Evolutionary conservation across 768 basidiomycete genomes (phyloP), one percentile per base, ranked within the genome.

Genomic region (Trametes meyenii): DNA sequence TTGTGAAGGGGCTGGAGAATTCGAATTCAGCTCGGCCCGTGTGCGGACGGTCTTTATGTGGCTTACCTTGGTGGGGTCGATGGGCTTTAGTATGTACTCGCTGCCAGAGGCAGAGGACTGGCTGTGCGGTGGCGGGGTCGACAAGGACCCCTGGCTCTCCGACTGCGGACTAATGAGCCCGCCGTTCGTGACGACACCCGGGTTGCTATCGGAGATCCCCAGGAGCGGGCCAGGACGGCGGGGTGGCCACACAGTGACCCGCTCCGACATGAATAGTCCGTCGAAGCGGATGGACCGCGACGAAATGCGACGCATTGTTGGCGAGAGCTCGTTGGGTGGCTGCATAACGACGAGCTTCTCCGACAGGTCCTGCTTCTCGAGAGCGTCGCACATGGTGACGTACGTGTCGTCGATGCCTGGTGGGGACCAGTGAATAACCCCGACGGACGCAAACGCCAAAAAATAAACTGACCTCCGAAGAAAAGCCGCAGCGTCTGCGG

Each of bases 401-500:
- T 61, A 61, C 36, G 49, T 44, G 49, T 50, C 50, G 50, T 54
- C 51, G 26, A 59, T 29, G 33, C 50, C 60, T 63, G 50, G 14
- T 44, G 21, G 35, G 36, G n/a, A 5, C 17, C 36, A 55, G 16
- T 58, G 29, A 46, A 50, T 50, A 21, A 38, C n/a, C n/a, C 2
- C 14, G 11, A 21, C 40, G 36, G 10, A 14, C 45, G 45, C 21
- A 24, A 2, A 21, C 13, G 50, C 46, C 29, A 44, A 29, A 39
- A 50, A 56, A 14, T 17, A 36, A 21, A 67, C 79, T 70, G 67
- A 87, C 89, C 88, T 56, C 83, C 86, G 71, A 92, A 82, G 74
- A 90, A 91, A 33, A 92, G 76, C 51, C 85, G 83, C 43, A 88
- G 75, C 8, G 89, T 91, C 70, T 92, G 89, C 11, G 90, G 87